Conservation (phyloP, 2,329 filamentous ascomycete species). For the Exserohilum rostratum region DNA sequence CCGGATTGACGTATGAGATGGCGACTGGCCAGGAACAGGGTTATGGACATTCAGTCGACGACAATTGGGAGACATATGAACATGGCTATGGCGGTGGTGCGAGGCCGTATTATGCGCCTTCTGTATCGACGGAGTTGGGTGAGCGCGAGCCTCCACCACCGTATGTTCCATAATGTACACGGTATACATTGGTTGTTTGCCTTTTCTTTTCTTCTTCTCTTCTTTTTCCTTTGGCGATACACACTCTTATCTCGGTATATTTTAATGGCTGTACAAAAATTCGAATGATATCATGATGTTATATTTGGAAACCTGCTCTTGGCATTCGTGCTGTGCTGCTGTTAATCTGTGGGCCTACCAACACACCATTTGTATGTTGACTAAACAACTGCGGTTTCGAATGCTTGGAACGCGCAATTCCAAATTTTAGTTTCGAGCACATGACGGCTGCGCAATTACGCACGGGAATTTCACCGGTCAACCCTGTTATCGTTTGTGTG, state of each 20-base stretch:
- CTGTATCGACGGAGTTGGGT: conserved; percentile 30
- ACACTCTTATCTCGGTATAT: background rate
- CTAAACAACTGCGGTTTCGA: background rate
- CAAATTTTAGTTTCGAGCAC: too few species aligned
- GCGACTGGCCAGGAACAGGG: conserved; percentile 6
- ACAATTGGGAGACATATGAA: conserved; percentile 38
- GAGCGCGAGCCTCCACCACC: conserved; percentile 28
- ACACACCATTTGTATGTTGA: background rate
- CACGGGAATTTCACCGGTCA: background rate
- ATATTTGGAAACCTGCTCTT: too few species aligned
- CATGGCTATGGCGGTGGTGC: conserved; percentile 1
- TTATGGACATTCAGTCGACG: conserved; percentile 27
- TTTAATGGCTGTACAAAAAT: background rate
- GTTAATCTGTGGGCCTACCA: too few species aligned
- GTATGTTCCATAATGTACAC: background rate
- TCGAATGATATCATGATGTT: background rate
- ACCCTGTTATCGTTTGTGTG: background rate
- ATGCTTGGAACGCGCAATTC: too few species aligned
- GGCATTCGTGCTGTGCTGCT: too few species aligned
- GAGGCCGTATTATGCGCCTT: conserved; percentile 19
- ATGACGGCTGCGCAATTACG: background rate
- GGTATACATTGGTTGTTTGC: background rate
- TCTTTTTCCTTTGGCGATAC: background rate
- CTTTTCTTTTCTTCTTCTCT: background rate
- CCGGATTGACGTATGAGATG: conserved; percentile 22